These are phyloP conservation scores for Raphanus hybrid DNA, from an alignment of 441 rosid genomes.

Conservation along the genomic window DNA sequence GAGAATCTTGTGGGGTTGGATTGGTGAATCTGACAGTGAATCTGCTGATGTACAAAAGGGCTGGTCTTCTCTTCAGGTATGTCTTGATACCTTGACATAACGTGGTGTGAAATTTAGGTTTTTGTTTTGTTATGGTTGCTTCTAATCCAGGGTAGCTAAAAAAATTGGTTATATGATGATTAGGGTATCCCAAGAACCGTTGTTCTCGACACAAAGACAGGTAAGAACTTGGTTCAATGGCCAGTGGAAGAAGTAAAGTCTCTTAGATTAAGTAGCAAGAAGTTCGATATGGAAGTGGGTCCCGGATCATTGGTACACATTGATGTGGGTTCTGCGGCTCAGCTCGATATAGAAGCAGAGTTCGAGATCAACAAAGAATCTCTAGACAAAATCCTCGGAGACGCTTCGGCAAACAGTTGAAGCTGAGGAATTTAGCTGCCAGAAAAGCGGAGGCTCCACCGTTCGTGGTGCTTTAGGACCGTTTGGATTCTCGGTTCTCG, in stretches of 20 bases:
- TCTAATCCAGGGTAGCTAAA: conserved; percentile 4
- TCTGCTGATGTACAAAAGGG: conserved; percentile 82
- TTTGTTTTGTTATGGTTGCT: background rate
- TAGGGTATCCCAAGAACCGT: conserved; percentile 85
- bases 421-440: conserved; percentile 59
- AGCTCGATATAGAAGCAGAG: conserved; percentile 78
- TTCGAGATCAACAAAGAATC: conserved; percentile 63
- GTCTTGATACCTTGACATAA: background rate
- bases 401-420: conserved; percentile 31
- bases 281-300: conserved; percentile 51
- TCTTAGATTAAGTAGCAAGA: conserved; percentile 62
- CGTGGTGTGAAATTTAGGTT: conserved; percentile 7
- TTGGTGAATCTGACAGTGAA: conserved; percentile 84
- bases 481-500: conserved; percentile 79
- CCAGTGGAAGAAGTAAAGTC: conserved; percentile 84
- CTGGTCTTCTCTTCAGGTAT: conserved; percentile 95
- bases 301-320: conserved; percentile 70
- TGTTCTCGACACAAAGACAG: conserved; percentile 67
- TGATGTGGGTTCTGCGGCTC: conserved; percentile 68
- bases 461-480: conserved; percentile 81
- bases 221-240: conserved; percentile 82
- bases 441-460: conserved; percentile 56
- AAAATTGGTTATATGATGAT: background rate
- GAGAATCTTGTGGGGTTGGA: conserved; percentile 94
- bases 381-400: conserved; percentile 39